These are phyloP conservation scores for Monosporascus sp. DNA, from an alignment of 2,329 filamentous ascomycete species.

Conservation along the genomic window DNA sequence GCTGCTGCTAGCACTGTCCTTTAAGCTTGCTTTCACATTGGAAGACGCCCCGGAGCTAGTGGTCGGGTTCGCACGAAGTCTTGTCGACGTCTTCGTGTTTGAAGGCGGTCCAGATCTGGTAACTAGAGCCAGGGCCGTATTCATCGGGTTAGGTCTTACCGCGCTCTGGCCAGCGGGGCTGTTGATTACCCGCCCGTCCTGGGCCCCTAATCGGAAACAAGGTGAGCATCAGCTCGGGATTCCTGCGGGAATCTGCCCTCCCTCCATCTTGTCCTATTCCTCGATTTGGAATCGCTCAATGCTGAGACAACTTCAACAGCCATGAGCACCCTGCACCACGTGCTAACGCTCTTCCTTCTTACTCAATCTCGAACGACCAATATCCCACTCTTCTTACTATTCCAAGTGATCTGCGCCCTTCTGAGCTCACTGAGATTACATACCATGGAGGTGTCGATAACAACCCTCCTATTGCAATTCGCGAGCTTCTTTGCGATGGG, in stretches of 20 bases:
- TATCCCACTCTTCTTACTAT: conserved; percentile 76
- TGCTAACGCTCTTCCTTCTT: conserved; percentile 73
- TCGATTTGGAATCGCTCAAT: no score
- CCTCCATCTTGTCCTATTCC: no score
- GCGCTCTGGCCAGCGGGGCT: conserved; percentile 35
- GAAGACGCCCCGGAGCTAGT: conserved; percentile 85
- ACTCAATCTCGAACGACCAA: conserved; percentile 85
- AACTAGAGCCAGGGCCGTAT: conserved; percentile 44
- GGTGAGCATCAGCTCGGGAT: conserved; percentile 18
- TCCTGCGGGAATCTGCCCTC: no score
- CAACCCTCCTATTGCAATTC: conserved; percentile 72
- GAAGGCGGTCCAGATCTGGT: conserved; percentile 38
- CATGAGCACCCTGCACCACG: conserved; percentile 55
- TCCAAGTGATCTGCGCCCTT: conserved; percentile 53
- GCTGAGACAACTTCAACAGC: conserved; percentile 13
- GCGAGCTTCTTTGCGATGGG: conserved; percentile 85
- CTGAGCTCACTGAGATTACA: conserved; percentile 43
- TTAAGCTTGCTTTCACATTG: conserved; percentile 85
- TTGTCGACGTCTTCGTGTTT: conserved; percentile 34
- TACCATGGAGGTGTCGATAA: conserved; percentile 58
- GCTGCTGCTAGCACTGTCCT: conserved; percentile 59
- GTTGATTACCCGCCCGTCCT: conserved; percentile 23
- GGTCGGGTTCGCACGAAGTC: conserved; percentile 35
- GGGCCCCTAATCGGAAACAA: conserved; percentile 17
- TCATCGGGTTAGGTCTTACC: conserved; percentile 40